These are phyloP conservation scores for Cladosporium sp. DNA, from an alignment of 2,329 filamentous ascomycete genomes.

Conservation along the genomic window DNA sequence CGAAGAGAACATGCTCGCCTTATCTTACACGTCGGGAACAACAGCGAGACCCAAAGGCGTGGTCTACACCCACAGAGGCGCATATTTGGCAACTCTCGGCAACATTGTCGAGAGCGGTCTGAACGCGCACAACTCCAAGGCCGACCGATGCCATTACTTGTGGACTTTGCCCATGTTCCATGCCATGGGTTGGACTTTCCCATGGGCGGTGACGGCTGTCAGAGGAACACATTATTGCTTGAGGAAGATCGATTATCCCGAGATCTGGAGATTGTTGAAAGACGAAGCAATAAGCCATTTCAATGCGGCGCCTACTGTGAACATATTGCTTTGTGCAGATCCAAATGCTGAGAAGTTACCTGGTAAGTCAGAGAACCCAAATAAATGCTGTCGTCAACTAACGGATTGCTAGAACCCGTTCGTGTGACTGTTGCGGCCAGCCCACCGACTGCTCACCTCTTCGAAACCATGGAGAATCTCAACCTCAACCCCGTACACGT, in stretches of 20 bases:
- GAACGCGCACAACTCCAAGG: slow-evolving; percentile 44
- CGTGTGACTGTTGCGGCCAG: slow-evolving; percentile 88
- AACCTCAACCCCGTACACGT: slow-evolving; percentile 91
- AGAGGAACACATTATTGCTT: slow-evolving; percentile 93
- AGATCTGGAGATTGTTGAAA: slow-evolving; percentile 86
- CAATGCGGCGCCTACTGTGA: slow-evolving; percentile 93
- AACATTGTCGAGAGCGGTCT: slow-evolving; percentile 88
- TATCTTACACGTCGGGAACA: slow-evolving; percentile 92
- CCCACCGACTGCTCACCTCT: slow-evolving; percentile 83
- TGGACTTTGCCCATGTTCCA: slow-evolving; percentile 47
- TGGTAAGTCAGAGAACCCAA: slow-evolving; percentile 54
- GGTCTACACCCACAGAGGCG: slow-evolving; percentile 81
- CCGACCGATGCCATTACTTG: slow-evolving; percentile 52
- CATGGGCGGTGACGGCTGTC: slow-evolving; percentile 76
- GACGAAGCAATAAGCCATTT: slow-evolving; percentile 88
- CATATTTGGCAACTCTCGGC: slow-evolving; percentile 76
- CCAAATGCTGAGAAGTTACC: slow-evolving; percentile 67
- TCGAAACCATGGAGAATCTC: slow-evolving; percentile 82
- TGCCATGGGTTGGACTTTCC: slow-evolving; percentile 48
- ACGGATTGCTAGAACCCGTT: slow-evolving; percentile 59
- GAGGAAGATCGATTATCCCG: slow-evolving; percentile 87
- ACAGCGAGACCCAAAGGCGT: slow-evolving; percentile 91
- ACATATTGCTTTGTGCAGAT: slow-evolving; percentile 81
- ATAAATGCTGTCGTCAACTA: slow-evolving; percentile 85
- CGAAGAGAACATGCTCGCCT: slow-evolving; percentile 77